Conservation (phyloP, 2,329 filamentous ascomycete species). For the Diaporthe sp. region DNA sequence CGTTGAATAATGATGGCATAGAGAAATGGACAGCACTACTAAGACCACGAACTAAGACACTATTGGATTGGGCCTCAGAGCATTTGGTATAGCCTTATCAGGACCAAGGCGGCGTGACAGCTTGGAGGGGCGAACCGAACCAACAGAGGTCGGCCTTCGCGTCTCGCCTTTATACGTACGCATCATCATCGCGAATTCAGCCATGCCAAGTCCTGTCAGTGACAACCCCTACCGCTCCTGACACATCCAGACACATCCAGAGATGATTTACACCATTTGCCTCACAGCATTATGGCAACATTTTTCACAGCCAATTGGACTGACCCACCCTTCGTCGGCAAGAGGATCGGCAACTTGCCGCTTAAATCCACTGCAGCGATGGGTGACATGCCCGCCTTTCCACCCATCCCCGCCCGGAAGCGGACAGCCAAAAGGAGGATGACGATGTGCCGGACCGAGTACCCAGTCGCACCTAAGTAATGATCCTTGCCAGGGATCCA, state of each 20-base stretch:
- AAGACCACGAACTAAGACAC: not conserved
- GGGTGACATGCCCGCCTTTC: not conserved
- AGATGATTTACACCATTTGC: not conserved
- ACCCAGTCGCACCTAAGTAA: constrained; percentile 5
- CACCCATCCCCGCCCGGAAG: not conserved
- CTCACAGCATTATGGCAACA: not conserved
- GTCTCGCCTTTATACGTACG: constrained; percentile 17
- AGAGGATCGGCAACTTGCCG: constrained; percentile 9
- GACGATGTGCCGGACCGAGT: constrained; percentile 4
- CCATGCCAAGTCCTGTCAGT: constrained; percentile 5
- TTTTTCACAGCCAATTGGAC: not conserved
- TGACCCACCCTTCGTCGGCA: not conserved
- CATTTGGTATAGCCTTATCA: not conserved
- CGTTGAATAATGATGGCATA: not conserved
- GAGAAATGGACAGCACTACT: not conserved
- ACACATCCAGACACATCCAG: not conserved
- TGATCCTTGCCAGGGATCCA: constrained; percentile 22
- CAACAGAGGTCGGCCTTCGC: constrained; percentile 10
- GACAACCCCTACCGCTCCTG: not conserved
- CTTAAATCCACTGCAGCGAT: not conserved
- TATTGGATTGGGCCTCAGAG: too few relatives aligned
- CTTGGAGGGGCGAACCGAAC: not conserved
- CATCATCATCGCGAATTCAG: not conserved
- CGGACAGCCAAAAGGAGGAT: constrained; percentile 6
- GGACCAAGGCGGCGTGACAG: not conserved